phyloP scores from a whole-genome alignment of 371 early-diverging fungal genomes.

The Mucor plumbeus region DNA sequence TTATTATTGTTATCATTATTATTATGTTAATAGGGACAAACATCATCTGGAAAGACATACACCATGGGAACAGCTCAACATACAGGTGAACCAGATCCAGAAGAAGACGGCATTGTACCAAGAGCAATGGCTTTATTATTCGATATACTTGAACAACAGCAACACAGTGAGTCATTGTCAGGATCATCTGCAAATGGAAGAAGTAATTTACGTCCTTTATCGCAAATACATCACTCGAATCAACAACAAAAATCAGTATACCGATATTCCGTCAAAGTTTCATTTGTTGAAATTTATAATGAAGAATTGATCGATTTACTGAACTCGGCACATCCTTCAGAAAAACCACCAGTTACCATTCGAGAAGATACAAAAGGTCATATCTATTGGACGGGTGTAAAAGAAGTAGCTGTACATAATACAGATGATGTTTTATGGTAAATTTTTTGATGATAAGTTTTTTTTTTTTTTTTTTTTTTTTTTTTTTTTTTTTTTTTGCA shows the following conservation, averaged over 20 bases:
- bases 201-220: conserved; percentile 19
- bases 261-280: conserved; percentile 59
- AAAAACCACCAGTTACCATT: conserved; percentile 76
- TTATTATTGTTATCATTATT: no score
- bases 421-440: conserved; percentile 83
- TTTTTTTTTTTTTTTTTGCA: no score
- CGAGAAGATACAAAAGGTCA: conserved; percentile 93
- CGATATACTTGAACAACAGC: conserved; percentile 47
- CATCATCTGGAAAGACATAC: conserved; percentile 97
- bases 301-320: conserved; percentile 93
- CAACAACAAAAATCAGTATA: conserved; percentile 21
- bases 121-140: conserved; percentile 87
- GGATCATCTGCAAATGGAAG: conserved; percentile 18
- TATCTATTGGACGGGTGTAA: conserved; percentile 90
- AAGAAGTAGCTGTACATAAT: conserved; percentile 76
- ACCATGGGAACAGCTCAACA: conserved; percentile 97
- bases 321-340: conserved; percentile 53
- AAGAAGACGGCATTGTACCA: conserved; percentile 87
- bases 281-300: conserved; percentile 97
- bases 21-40: conserved; percentile 67
- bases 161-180: conserved; percentile 23
- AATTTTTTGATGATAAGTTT: conserved; percentile 12
- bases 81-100: conserved; percentile 57
- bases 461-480: no score
- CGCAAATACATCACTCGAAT: conserved; percentile 7